Evolutionary conservation across 2,329 filamentous ascomycete genomes (phyloP).

Genomic region (Pyrenochaeta sp.): DNA sequence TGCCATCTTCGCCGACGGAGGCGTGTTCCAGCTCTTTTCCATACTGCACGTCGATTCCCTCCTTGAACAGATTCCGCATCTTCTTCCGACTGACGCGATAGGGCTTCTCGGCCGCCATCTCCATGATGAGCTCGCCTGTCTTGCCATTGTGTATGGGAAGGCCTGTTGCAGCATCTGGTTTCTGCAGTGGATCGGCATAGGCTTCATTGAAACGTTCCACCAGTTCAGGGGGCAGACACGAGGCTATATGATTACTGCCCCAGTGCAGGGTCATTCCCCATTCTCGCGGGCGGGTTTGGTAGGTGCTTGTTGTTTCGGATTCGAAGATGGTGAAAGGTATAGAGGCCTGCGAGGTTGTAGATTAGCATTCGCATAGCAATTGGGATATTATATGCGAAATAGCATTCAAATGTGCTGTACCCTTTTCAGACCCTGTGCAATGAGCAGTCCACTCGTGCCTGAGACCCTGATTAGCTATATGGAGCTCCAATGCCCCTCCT

Average conservation of each 20-base stretch:
- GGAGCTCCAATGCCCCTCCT: conserved; percentile 7
- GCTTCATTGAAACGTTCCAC: conserved; percentile 30
- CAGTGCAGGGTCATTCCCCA: conserved; percentile 41
- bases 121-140: conserved; percentile 32
- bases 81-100: conserved; percentile 31
- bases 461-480: conserved; percentile 6
- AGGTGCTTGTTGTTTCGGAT: conserved; percentile 15
- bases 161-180: conserved; percentile 24
- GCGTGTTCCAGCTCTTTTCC: conserved; percentile 24
- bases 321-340: conserved; percentile 21
- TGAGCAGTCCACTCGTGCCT: conserved; percentile 22
- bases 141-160: conserved; percentile 37
- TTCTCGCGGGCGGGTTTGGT: conserved; percentile 33
- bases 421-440: conserved; percentile 23
- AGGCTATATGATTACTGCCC: conserved; percentile 26
- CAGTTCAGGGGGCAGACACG: conserved; percentile 27
- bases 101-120: conserved; percentile 30
- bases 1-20: conserved; percentile 16
- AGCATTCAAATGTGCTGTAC: conserved; percentile 8
- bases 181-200: conserved; percentile 30
- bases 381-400: not conserved
- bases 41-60: conserved; percentile 31
- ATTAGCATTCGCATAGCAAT: not conserved
- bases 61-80: conserved; percentile 32
- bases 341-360: not conserved